Base-by-base conservation (phyloP, 2,329 filamentous ascomycete genomes). In the Acrocalymma vagum region DNA sequence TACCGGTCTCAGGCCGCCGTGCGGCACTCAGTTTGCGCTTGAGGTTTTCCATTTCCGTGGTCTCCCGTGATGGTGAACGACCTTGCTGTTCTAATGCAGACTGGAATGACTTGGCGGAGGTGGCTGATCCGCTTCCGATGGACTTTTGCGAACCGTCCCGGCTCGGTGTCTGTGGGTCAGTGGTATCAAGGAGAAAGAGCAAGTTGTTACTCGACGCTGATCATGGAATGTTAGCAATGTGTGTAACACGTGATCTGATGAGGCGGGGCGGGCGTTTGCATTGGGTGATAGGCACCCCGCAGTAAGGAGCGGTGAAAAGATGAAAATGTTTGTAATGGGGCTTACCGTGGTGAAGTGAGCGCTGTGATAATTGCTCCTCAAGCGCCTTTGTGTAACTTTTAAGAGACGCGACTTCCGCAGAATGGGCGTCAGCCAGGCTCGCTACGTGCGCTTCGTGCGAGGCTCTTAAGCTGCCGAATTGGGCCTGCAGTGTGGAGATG, bases 391-490 rank as follows among this genome's bases (percentile, higher is more conserved):
- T 60, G 47, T 75, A 71, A 15, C 67, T 58, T 16, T 56, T 63
- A 22, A 72, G 44, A 6, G 69, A 69, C n/a, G 62, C 60, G 8
- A 75, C 38, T 55, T 74, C 72, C 18, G 60, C 62, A 11, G 58
- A 56, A 48, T 75, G 72, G n/a, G 69, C 53, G 25, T 68, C 63
- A 35, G 53, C 56, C 25, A 75, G 51, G 34, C 58, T 70, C 11
- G 47, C 45, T 14, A 72, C 42, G 37, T 74, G 68, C 4, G 66
- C 59, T 41, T 75, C 70, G 42, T 75, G 70, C 9, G 71, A 66
- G 16, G 50, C 53, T 29, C 63, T 62, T 38, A 75, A 48, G 35
- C 51, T 59, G 9, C 54, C 44, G 29, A 73, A 69, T 31, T 73
- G 70, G 3, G 60, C 51, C 46, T 63, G 61, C 3, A 71, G 48